Evolutionary conservation across 2,329 filamentous ascomycete genomes (phyloP).

Genomic region (Hypoxylon sp.): DNA sequence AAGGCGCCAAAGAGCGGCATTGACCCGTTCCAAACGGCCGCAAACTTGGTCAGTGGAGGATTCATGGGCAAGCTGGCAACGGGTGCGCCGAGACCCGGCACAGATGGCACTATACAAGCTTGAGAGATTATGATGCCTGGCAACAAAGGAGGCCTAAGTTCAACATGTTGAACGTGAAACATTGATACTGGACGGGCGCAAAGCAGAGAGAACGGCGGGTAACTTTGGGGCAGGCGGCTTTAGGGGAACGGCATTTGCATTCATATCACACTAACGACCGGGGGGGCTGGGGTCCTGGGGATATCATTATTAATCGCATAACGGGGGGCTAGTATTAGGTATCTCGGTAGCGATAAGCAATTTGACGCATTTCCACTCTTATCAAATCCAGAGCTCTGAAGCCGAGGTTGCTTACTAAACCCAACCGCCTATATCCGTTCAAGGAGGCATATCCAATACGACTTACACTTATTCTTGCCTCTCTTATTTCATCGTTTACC

Average conservation of each 20-base stretch:
- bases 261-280: neutral
- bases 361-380: constrained; percentile 23
- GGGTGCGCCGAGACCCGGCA: constrained; percentile 50
- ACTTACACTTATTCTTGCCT: neutral
- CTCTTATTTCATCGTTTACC: neutral
- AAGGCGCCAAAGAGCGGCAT: constrained; percentile 45
- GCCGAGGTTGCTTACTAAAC: constrained; percentile 33
- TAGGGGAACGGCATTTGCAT: constrained; percentile 26
- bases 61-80: constrained; percentile 53
- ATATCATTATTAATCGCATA: constrained; percentile 22
- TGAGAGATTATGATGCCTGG: constrained; percentile 17
- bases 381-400: constrained; percentile 10
- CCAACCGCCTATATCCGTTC: constrained; percentile 9
- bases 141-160: neutral
- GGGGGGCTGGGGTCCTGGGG: too few species aligned
- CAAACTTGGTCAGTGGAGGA: constrained; percentile 49
- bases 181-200: constrained; percentile 17
- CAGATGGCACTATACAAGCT: constrained; percentile 49
- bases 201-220: constrained; percentile 8
- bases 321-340: constrained; percentile 5
- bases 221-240: neutral
- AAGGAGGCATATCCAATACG: neutral
- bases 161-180: neutral
- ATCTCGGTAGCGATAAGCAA: constrained; percentile 4
- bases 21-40: constrained; percentile 50